Evolutionary conservation across 2,329 filamentous ascomycete genomes (phyloP), one percentile per base, ranked within the genome.

Genomic region (Stagonosporopsis tanaceti): DNA sequence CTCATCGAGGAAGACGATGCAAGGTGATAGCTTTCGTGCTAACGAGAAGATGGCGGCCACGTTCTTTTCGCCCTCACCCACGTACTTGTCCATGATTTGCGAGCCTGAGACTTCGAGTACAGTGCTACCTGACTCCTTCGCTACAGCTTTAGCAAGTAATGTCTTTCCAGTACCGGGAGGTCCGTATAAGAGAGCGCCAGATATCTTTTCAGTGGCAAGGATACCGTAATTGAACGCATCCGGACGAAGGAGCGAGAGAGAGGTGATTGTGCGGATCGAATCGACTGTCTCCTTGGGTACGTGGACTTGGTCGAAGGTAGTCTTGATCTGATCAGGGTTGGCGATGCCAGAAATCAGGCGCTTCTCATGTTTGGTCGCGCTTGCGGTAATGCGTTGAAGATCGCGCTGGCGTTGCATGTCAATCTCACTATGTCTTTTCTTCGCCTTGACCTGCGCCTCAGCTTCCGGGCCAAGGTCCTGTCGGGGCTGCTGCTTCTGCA

Each of bases 161-260:
- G 84, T 86, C 62, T 85, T 93, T 27, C 93, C 93, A 0, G 84
- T 86, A 20, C 84, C 84, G 0, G 93, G 93, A 8, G 93, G 93
- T 0, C 93, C 93, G 68, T 97, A 97, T 0, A 97, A 81, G 0
- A 97, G 85, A 45, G 95, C 87, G 14, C 95, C 95, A 0, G 93
- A 91, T 46, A 99, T 96, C 67, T 92, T 91, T 72, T 98, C 93
- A 0, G 88, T 92, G 2, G 93, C 91, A 12, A 99, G 84, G 4
- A 99, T 92, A 76, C 95, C 95, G 66, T 99, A 99, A 11, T 88
- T 89, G 77, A 98, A 99, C n/a, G 93, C 94, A 61, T 98, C 93
- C 0, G 95, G 95, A 0, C 94, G 88, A 47, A 92, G 82, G 5
- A 99, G 82, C 0, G 93, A 95, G 17, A 99, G 81, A 0, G 91